Percentiles rank a stretch among this genome's conserved stretches.
Conservation (phyloP, 176 grass and related monocot genomes). For the Oryza longistaminata region DNA sequence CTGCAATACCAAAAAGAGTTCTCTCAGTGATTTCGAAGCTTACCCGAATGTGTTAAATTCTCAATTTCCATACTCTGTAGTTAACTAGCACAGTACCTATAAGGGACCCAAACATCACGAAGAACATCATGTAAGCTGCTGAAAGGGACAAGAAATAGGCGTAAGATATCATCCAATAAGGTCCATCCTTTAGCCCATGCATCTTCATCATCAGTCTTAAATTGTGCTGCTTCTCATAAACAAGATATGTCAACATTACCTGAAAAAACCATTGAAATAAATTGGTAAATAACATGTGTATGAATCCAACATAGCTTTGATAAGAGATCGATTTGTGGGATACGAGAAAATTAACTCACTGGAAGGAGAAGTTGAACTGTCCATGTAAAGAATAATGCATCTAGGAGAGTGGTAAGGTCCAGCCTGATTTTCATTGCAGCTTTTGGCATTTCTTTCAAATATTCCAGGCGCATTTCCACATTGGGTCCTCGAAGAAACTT, state of each 20-base stretch:
- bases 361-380: constrained; percentile 64
- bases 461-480: constrained; percentile 44
- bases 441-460: constrained; percentile 71
- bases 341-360: constrained; percentile 31
- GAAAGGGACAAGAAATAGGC: constrained; percentile 61
- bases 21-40: background rate
- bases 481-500: constrained; percentile 15
- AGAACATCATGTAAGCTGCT: constrained; percentile 42
- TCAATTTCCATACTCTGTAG: background rate
- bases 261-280: constrained; percentile 5
- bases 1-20: constrained; percentile 36
- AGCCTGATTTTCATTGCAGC: constrained; percentile 34
- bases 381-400: constrained; percentile 58
- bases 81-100: constrained; percentile 48
- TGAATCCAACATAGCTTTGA: background rate
- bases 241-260: constrained; percentile 47
- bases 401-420: constrained; percentile 50
- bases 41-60: background rate
- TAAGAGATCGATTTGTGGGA: too few relatives aligned
- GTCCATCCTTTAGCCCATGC: constrained; percentile 59
- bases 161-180: constrained; percentile 65
- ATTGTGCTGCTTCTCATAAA: constrained; percentile 71
- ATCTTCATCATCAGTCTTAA: constrained; percentile 81
- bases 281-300: background rate
- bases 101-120: constrained; percentile 55